Evolutionary conservation across 169 alveolate genomes (phyloP), one percentile per base, ranked within the genome.

Genomic region (Plasmodium vinckei): DNA sequence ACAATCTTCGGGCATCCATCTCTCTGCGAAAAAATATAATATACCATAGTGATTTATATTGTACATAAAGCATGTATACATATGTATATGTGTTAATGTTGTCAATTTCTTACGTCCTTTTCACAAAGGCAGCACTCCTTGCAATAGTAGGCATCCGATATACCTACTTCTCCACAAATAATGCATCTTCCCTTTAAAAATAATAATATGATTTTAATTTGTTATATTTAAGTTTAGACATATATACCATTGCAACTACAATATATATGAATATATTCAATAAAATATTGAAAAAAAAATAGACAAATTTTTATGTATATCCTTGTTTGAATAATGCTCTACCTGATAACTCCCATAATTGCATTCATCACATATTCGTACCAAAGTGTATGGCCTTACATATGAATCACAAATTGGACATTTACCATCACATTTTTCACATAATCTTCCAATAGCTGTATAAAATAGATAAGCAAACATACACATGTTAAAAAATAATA

Each of bases 1-100:
- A 98, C 98, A 25, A 99, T 98, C 93, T 98, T 99, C 3, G 99
- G 99, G 87, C 99, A 99, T 9, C 99, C 99, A 94, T 99, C 99
- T 59, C 99, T 77, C 97, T 96, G 25, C 7, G 39, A 19, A 59
- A 33, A 33, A 33, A 33, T 33, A 33, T 33, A 33, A 33, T 33
- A 33, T 33, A 33, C 1, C 42, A 3, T 33, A 33, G 42, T 33
- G 6, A 33, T 33, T 33, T 4, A 33, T 33, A 33, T 33, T 33
- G 4, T 33, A 33, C 42, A 33, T 33, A 33, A 33, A 33, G 5
- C 6, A 33, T 33, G 42, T 0, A 0, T 33, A 33, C 5, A 33
- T 33, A 33, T 33, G 0, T 4, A 33, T 33, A 33, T 33, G 42
- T 33, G 42, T 5, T 33, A 33, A 33, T 33, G 7, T 33, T 33